Conservation (phyloP, 805 yeast genomes). For the Hanseniaspora vineae region DNA sequence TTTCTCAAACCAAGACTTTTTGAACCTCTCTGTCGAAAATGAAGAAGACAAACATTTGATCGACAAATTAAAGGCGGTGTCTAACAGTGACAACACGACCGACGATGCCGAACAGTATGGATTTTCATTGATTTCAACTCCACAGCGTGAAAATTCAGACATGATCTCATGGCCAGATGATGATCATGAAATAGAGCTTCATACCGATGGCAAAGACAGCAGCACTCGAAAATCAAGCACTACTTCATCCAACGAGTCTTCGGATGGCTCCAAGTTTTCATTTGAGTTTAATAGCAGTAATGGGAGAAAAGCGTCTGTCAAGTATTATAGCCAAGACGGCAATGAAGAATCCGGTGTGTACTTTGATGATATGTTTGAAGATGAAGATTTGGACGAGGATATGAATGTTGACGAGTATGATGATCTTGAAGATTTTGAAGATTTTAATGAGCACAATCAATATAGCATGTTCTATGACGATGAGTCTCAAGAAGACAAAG, state of each 20-base stretch:
- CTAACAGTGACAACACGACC: too few relatives aligned
- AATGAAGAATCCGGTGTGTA: constrained; percentile 20
- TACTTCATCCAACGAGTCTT: not conserved
- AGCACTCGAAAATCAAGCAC: not conserved
- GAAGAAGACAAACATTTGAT: constrained; percentile 2
- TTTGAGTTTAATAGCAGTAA: constrained; percentile 33
- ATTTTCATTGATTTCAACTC: too few relatives aligned
- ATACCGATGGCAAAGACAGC: not conserved
- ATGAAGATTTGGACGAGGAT: constrained; percentile 31
- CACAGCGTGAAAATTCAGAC: too few relatives aligned
- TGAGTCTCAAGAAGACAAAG: constrained; percentile 7
- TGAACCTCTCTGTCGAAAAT: not conserved
- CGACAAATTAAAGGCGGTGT: constrained; percentile 1
- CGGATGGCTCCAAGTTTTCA: constrained; percentile 27
- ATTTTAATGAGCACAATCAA: too few relatives aligned
- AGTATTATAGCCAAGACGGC: constrained; percentile 30
- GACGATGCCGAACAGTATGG: too few relatives aligned
- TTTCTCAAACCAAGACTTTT: constrained; percentile 3
- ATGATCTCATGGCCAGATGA: too few relatives aligned
- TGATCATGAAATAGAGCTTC: not conserved
- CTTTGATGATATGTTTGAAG: constrained; percentile 27
- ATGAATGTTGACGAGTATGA: constrained; percentile 20
- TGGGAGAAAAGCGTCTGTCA: constrained; percentile 41
- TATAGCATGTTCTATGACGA: too few relatives aligned
- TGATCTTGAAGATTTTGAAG: too few relatives aligned